A percentile compares a stretch with the other conserved stretches of the same genome.
Conservation (phyloP, 345 rosid species). For the Camelina hispida region DNA sequence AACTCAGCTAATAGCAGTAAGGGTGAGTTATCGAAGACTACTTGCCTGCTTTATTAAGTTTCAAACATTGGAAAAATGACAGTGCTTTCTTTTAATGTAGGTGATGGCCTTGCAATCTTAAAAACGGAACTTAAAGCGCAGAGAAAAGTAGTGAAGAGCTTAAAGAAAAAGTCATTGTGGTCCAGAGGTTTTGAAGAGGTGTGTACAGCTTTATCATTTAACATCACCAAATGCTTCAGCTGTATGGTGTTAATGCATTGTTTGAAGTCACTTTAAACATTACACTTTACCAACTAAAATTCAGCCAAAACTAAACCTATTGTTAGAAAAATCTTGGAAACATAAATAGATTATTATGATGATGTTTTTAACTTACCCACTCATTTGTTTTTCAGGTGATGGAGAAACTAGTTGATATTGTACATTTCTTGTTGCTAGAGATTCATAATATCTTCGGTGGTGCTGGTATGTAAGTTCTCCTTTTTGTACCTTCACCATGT, state of each 20-base stretch:
- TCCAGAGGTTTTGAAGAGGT: slow-evolving; percentile 93
- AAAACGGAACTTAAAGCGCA: slow-evolving; percentile 80
- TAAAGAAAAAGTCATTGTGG: slow-evolving; percentile 90
- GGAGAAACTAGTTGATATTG: slow-evolving; percentile 97
- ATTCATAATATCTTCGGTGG: slow-evolving; percentile 72
- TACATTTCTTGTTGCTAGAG: slow-evolving; percentile 80
- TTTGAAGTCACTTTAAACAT: background rate
- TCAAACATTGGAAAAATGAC: slow-evolving; percentile 17
- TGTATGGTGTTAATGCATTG: slow-evolving; percentile 12
- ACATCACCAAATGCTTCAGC: slow-evolving; percentile 9
- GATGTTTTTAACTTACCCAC: background rate
- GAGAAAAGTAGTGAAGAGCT: slow-evolving; percentile 70
- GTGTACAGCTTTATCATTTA: slow-evolving; percentile 27
- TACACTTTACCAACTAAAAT: slow-evolving; percentile 14
- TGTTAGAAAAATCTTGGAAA: background rate
- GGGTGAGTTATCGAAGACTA: slow-evolving; percentile 46
- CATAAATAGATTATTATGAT: slow-evolving; percentile 9
- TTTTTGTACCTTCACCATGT: slow-evolving; percentile 32
- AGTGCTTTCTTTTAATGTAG: slow-evolving; percentile 41
- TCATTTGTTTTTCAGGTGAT: slow-evolving; percentile 62
- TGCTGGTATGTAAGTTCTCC: slow-evolving; percentile 64
- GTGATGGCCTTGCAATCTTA: slow-evolving; percentile 61
- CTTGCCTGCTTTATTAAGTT: slow-evolving; percentile 16
- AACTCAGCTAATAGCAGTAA: slow-evolving; percentile 54
- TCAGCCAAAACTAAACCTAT: background rate